These are phyloP conservation scores for Ogataea haglerorum DNA, from an alignment of 805 yeast species.

Conservation along the genomic window DNA sequence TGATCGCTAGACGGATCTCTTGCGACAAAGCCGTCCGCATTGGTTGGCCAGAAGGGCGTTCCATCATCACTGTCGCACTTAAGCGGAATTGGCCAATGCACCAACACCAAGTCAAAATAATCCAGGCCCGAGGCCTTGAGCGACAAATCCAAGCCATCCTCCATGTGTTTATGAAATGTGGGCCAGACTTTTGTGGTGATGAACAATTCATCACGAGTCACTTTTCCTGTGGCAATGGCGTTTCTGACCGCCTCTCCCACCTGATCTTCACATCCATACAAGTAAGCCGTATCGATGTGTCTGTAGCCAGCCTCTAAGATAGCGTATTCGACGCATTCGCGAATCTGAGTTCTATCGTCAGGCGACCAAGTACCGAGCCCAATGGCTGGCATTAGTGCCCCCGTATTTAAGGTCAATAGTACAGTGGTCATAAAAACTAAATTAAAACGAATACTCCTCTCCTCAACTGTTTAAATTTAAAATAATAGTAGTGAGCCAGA, in stretches of 20 bases:
- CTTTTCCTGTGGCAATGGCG: conserved; percentile 6
- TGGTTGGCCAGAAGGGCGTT: conserved; percentile 24
- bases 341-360: conserved; percentile 12
- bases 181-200: conserved; percentile 23
- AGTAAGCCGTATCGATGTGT: conserved; percentile 42
- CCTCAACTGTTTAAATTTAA: no score
- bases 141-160: conserved; percentile 35
- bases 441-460: no score
- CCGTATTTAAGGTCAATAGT: conserved; percentile 15
- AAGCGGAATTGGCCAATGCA: conserved; percentile 44
- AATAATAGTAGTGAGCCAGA: no score
- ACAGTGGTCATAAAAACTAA: conserved; percentile 5
- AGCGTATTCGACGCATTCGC: conserved; percentile 16
- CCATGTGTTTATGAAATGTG: conserved; percentile 31
- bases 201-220: conserved; percentile 16
- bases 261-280: conserved; percentile 38
- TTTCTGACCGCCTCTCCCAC: conserved; percentile 39
- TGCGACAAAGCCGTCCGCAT: conserved; percentile 24
- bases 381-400: conserved; percentile 19
- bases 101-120: conserved; percentile 43
- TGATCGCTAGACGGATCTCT: conserved; percentile 41
- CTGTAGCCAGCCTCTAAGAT: conserved; percentile 34
- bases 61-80: conserved; percentile 20
- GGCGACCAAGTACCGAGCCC: conserved; percentile 26
- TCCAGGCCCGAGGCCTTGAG: conserved; percentile 37